Conservation (phyloP, 2,329 filamentous ascomycete genomes). For the Pseudogymnoascus sp. region DNA sequence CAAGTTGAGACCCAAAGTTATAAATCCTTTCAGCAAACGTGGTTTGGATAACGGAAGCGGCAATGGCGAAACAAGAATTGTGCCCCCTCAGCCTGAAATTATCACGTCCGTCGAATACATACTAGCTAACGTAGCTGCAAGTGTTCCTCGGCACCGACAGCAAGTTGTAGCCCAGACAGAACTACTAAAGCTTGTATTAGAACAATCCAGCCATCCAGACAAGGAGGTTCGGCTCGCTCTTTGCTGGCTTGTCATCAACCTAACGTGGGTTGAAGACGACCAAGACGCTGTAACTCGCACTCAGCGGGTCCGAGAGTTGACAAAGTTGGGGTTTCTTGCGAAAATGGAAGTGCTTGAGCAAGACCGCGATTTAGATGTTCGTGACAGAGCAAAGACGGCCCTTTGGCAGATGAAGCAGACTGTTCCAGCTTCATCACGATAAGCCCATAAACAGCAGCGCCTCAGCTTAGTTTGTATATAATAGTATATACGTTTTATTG, state of each 20-base stretch:
- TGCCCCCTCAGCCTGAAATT: slow-evolving; percentile 58
- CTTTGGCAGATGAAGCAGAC: slow-evolving; percentile 54
- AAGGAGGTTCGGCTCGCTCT: slow-evolving; percentile 67
- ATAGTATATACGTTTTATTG: neutral
- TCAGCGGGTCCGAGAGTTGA: slow-evolving; percentile 59
- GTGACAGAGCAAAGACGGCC: slow-evolving; percentile 75
- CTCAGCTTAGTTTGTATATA: neutral
- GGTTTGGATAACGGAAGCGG: slow-evolving; percentile 17
- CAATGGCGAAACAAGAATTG: slow-evolving; percentile 38
- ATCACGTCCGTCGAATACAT: slow-evolving; percentile 72
- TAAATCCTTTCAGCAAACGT: slow-evolving; percentile 44
- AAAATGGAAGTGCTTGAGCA: slow-evolving; percentile 54
- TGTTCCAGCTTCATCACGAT: neutral
- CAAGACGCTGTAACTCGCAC: slow-evolving; percentile 56
- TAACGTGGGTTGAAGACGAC: slow-evolving; percentile 73
- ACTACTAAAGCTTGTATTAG: slow-evolving; percentile 62
- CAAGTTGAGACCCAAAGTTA: slow-evolving; percentile 59
- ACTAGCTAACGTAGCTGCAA: slow-evolving; percentile 81
- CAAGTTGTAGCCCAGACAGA: slow-evolving; percentile 68
- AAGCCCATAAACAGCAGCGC: neutral
- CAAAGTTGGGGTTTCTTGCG: slow-evolving; percentile 60
- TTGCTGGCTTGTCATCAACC: slow-evolving; percentile 77
- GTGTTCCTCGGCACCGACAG: slow-evolving; percentile 67
- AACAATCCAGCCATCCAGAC: slow-evolving; percentile 64
- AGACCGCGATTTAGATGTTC: slow-evolving; percentile 72